Percentiles rank a stretch among this genome's conserved stretches.
phyloP scores from a whole-genome alignment of 352 stramenopile genomes.

The Hyphochytrium catenoides region DNA sequence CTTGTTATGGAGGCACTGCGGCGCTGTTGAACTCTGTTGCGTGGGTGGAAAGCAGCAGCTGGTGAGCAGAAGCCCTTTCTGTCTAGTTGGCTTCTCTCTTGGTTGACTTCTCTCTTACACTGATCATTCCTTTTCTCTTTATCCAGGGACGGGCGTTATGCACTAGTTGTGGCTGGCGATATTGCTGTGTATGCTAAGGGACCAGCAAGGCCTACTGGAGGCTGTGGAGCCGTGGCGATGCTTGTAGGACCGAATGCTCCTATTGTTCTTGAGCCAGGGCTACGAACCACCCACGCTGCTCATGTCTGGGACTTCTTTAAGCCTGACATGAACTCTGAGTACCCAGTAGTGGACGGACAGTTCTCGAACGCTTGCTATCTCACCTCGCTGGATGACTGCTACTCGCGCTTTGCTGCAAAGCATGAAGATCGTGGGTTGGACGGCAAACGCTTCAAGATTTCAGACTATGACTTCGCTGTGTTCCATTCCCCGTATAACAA shows the following conservation, averaged over 20 bases:
- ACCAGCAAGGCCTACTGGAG: constrained; percentile 58
- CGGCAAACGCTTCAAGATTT: constrained; percentile 19
- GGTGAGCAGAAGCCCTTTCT: constrained; percentile 25
- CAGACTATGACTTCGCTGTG: constrained; percentile 66
- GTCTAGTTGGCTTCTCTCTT: background rate
- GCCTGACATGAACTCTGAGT: constrained; percentile 66
- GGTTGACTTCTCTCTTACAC: background rate
- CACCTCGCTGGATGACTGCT: constrained; percentile 80
- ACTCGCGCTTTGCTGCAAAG: constrained; percentile 66
- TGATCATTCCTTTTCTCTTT: too few species aligned
- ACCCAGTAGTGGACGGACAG: constrained; percentile 81
- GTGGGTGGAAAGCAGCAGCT: constrained; percentile 83
- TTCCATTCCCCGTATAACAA: constrained; percentile 99
- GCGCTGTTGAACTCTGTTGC: constrained; percentile 87
- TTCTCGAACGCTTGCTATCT: constrained; percentile 87
- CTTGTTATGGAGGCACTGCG: constrained; percentile 90
- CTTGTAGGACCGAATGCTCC: constrained; percentile 85
- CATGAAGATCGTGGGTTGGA: constrained; percentile 6
- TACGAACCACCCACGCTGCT: constrained; percentile 65
- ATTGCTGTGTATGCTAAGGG: constrained; percentile 87
- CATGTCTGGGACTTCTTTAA: constrained; percentile 99
- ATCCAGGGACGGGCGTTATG: constrained; percentile 46
- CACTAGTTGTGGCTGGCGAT: constrained; percentile 84
- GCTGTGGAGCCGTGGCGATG: constrained; percentile 81
- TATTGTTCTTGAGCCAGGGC: constrained; percentile 60